A percentile compares a stretch with the other conserved stretches of the same genome.
Evolutionary conservation across 306 rosid species (phyloP).

Genomic region (Mimosa pudica): DNA sequence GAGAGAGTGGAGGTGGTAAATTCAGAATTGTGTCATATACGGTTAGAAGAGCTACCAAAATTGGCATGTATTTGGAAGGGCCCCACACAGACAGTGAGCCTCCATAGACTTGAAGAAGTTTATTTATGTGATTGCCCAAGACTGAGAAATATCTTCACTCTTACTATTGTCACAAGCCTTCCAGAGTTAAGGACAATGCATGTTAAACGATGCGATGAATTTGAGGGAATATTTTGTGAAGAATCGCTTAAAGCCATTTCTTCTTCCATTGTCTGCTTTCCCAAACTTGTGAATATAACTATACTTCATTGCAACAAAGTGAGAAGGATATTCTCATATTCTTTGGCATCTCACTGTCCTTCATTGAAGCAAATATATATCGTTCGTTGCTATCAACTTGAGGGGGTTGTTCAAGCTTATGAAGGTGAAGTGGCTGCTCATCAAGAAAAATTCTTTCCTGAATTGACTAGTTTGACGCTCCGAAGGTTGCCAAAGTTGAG

Average conservation of each 20-base stretch:
- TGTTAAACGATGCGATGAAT: no score
- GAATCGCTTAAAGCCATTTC: no score
- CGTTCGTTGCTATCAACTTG: not conserved
- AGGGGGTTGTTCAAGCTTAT: not conserved
- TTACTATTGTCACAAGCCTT: no score
- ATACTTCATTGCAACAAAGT: no score
- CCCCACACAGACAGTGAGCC: no score
- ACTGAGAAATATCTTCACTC: not conserved
- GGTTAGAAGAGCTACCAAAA: no score
- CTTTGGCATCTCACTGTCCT: not conserved
- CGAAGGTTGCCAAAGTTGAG: not conserved
- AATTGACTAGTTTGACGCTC: rapidly evolving
- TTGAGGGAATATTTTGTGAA: no score
- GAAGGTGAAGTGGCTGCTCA: not conserved
- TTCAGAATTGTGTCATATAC: not conserved
- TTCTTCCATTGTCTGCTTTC: no score
- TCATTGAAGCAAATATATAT: not conserved
- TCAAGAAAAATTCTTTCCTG: not conserved
- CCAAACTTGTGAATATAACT: not conserved
- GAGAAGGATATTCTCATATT: not conserved
- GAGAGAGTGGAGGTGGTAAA: not conserved
- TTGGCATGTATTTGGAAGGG: not conserved
- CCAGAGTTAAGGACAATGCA: no score
- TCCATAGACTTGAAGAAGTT: not conserved
- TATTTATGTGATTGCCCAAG: not conserved